Percentiles rank a stretch among this genome's conserved stretches.
These are phyloP conservation scores for Cryphonectria naterciae DNA, from an alignment of 2,329 filamentous ascomycete species.

Conservation along the genomic window DNA sequence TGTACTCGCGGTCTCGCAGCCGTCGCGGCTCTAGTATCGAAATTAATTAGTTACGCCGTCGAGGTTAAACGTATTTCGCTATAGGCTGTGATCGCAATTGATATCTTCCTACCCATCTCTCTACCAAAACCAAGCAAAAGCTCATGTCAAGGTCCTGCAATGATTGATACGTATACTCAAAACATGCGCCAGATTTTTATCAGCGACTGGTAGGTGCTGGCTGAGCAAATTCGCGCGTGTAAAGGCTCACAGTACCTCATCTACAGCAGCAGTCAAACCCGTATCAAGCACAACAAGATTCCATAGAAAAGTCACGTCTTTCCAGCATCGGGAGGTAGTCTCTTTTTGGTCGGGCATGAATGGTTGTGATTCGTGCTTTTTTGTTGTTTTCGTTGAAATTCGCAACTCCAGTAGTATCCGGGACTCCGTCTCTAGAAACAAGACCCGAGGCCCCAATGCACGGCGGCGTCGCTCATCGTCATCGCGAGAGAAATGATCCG, in stretches of 20 bases:
- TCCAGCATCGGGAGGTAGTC: not conserved
- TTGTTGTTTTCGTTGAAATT: constrained; percentile 21
- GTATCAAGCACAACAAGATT: not conserved
- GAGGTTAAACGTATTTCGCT: not conserved
- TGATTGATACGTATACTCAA: not conserved
- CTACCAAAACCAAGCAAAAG: not conserved
- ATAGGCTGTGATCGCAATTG: not conserved
- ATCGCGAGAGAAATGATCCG: constrained; percentile 25
- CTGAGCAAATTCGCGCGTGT: not conserved
- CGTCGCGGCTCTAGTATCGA: not conserved
- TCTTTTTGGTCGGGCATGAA: constrained; percentile 23
- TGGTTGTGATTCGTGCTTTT: constrained; percentile 26
- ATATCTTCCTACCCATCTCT: not conserved
- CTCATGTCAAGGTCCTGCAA: not conserved
- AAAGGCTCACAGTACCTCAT: not conserved
- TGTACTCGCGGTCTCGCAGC: constrained; percentile 2
- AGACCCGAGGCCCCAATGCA: constrained; percentile 29
- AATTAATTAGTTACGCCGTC: not conserved
- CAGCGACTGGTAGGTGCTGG: not conserved
- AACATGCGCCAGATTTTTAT: not conserved
- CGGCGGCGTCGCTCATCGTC: constrained; percentile 28
- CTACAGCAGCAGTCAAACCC: not conserved
- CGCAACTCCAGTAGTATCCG: constrained; percentile 30
- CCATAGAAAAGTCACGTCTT: constrained; percentile 3
- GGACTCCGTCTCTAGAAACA: constrained; percentile 29